A percentile compares a stretch with the other conserved stretches of the same genome.
Evolutionary conservation across 352 stramenopile genomes (phyloP).

Genomic region (Phytophthora multivora): DNA sequence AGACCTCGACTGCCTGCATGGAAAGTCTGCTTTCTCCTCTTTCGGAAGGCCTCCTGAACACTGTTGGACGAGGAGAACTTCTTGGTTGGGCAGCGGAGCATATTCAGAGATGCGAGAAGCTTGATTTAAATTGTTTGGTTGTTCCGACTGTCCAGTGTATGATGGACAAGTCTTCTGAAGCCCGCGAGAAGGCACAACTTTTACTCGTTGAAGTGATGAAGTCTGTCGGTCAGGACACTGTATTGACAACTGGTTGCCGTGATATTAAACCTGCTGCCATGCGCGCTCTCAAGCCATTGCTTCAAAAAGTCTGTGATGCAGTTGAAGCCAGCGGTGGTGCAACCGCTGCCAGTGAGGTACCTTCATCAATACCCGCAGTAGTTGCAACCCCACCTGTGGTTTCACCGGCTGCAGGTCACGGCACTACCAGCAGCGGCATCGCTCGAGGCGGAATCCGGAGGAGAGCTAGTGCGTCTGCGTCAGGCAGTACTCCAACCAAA

Average conservation of each 20-base stretch:
- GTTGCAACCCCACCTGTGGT: slow-evolving; percentile 13
- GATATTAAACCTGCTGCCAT: slow-evolving; percentile 89
- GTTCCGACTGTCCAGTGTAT: slow-evolving; percentile 79
- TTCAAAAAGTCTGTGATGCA: slow-evolving; percentile 72
- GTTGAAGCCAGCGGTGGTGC: slow-evolving; percentile 33
- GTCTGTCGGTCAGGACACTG: slow-evolving; percentile 75
- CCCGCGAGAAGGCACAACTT: slow-evolving; percentile 79
- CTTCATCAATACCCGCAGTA: slow-evolving; percentile 9
- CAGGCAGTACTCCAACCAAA: slow-evolving; percentile 32
- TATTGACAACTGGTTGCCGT: slow-evolving; percentile 71
- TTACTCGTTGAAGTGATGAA: slow-evolving; percentile 84
- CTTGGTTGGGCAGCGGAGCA: slow-evolving; percentile 79
- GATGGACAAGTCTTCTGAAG: slow-evolving; percentile 85
- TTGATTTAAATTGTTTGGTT: slow-evolving; percentile 74
- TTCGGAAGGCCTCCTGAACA: slow-evolving; percentile 74
- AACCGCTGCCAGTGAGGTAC: slow-evolving; percentile 1
- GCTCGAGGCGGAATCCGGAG: slow-evolving; percentile 23
- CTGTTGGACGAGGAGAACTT: slow-evolving; percentile 78
- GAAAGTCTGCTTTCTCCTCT: slow-evolving; percentile 75
- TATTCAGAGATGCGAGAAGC: slow-evolving; percentile 59
- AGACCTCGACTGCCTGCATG: slow-evolving; percentile 65
- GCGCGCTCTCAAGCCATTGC: slow-evolving; percentile 83
- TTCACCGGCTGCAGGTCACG: slow-evolving; percentile 13
- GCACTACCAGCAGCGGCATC: slow-evolving; percentile 10
- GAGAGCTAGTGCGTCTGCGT: slow-evolving; percentile 30